Base-by-base conservation (phyloP, 306 rosid species). In the Cicer bijugum region DNA sequence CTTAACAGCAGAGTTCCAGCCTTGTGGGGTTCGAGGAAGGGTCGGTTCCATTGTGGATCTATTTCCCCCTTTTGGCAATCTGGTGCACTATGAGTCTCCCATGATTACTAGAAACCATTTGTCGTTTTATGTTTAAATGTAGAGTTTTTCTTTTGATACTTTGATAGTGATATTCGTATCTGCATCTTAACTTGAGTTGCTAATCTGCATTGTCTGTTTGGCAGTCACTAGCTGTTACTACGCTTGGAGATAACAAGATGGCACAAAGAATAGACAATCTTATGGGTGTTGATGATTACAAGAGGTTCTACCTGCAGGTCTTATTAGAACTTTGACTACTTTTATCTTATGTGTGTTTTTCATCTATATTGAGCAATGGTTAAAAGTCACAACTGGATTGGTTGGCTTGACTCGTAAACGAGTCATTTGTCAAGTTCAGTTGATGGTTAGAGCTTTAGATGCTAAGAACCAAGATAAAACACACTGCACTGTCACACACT, bases 241-340 rank as follows among this genome's bases (percentile, higher is more conserved):
- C 98, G 2, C 90, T 94, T 20, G 98, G 98, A 70, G 97, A 94
- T 85, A 91, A 65, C 81, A 94, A 87, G 76, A 94, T 94, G 98
- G 98, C 98, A 12, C 98, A 94, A 81, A 88, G 92, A 83, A 20
- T 94, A 72, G 96, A 94, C 83, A 88, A 85, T 86, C 95, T 94
- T 71, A 87, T 85, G n/a, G 96, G 72, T 71, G 90, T 78, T 33
- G 98, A 85, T 65, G 98, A 91, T 58, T 72, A 78, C 84, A 94
- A 94, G 91, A 88, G 86, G 86, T 94, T 94, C 82, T 94, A 94
- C 83, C 95, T 94, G 45, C 98, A 94, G 98, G 98, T 93, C 74
- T 80, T 72, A 67, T 43, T 60, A 39, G 59, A 71, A 48, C 67
- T 63, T 65, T 80, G 56, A 55, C 56, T 48, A 9, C 71, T 56